phyloP scores from a whole-genome alignment of 257 asterid species.

The Solanum pimpinellifolium region DNA sequence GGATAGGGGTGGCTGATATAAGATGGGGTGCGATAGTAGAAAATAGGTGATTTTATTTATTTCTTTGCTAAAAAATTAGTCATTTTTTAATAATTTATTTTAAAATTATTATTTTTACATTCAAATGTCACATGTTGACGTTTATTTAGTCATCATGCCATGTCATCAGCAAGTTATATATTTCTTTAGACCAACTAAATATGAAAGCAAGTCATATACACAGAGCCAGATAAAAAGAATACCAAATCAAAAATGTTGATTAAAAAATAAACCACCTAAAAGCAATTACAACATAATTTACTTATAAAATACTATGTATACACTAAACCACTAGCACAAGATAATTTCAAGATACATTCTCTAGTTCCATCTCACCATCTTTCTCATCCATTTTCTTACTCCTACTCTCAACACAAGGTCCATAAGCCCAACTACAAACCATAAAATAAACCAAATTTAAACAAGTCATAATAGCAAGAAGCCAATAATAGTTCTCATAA shows the following conservation, averaged over 20 bases:
- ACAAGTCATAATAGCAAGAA: constrained; percentile 30
- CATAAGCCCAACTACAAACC: constrained; percentile 45
- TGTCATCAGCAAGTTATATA: no score
- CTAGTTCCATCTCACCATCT: constrained; percentile 4
- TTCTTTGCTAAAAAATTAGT: no score
- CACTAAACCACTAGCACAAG: not conserved
- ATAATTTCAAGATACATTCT: not conserved
- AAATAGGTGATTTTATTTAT: no score
- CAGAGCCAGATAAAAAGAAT: not conserved
- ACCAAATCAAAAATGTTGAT: not conserved
- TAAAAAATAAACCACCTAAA: not conserved
- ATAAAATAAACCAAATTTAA: constrained; percentile 31
- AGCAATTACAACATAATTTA: not conserved
- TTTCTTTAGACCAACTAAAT: no score
- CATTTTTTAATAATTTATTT: no score
- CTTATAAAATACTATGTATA: not conserved
- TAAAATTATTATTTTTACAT: no score
- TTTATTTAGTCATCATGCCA: no score
- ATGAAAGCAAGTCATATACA: not conserved
- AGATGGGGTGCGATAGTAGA: no score
- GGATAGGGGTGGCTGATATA: no score
- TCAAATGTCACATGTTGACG: no score
- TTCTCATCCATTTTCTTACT: constrained; percentile 3
- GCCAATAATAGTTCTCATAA: constrained; percentile 53
- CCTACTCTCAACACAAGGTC: constrained; percentile 24